phyloP scores from a whole-genome alignment of 139 green algal genomes.

The Ulvella scutata region DNA sequence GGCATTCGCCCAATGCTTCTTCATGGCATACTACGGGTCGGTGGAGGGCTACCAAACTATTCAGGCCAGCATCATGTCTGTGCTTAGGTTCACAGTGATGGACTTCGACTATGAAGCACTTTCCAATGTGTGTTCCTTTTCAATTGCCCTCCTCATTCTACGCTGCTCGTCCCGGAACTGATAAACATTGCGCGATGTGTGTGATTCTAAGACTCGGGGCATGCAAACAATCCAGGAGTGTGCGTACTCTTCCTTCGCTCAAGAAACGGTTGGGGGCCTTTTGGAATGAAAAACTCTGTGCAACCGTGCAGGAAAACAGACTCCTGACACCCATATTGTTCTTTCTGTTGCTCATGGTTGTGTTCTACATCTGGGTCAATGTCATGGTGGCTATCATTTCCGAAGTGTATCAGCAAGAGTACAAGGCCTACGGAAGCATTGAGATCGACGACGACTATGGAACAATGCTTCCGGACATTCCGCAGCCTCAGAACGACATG shows the following conservation, averaged over 20 bases:
- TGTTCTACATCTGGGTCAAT: slow-evolving; percentile 1
- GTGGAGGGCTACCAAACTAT: neutral
- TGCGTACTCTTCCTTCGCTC: too few relatives aligned
- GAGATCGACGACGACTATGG: neutral
- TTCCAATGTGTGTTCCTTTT: neutral
- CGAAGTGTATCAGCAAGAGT: neutral
- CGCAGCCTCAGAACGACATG: slow-evolving; percentile 1
- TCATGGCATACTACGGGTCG: neutral
- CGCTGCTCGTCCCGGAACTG: too few relatives aligned
- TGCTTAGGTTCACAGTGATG: neutral
- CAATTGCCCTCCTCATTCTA: too few relatives aligned
- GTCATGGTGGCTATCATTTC: slow-evolving; percentile 3
- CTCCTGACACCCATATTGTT: neutral
- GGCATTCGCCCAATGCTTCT: slow-evolving; percentile 1
- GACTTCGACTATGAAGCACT: neutral
- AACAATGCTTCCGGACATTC: neutral
- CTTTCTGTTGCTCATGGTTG: neutral
- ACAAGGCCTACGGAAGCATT: neutral
- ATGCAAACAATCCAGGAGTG: too few relatives aligned
- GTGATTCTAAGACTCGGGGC: too few relatives aligned
- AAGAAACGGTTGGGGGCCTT: too few relatives aligned
- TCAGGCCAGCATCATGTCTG: neutral
- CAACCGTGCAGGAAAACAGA: neutral
- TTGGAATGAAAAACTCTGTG: too few relatives aligned
- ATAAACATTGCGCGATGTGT: too few relatives aligned